Conservation (phyloP, 192 early-diverging fungal genomes). For the Obelidium mucronatum region DNA sequence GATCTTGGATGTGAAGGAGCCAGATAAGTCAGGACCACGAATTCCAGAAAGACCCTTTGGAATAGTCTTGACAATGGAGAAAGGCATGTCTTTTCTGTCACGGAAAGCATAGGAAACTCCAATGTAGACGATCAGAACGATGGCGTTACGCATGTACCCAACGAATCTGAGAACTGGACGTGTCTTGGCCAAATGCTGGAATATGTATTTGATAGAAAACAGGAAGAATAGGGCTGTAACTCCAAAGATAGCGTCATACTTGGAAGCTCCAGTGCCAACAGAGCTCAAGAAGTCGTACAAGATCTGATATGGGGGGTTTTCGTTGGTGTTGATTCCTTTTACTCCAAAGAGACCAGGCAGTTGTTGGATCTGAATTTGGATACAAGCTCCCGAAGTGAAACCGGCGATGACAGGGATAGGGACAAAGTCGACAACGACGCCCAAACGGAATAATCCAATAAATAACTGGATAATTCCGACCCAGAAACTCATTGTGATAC, state of each 20-base stretch:
- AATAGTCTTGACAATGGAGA: slow-evolving; percentile 71
- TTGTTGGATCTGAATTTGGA: slow-evolving; percentile 84
- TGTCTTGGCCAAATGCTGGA: neutral
- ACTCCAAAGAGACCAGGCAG: slow-evolving; percentile 82
- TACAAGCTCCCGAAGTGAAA: slow-evolving; percentile 85
- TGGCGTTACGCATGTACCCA: slow-evolving; percentile 74
- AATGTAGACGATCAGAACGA: slow-evolving; percentile 78
- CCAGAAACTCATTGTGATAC: slow-evolving; percentile 70
- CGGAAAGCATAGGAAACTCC: slow-evolving; percentile 68
- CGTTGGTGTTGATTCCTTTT: slow-evolving; percentile 74
- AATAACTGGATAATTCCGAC: slow-evolving; percentile 73
- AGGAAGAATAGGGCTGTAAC: slow-evolving; percentile 45
- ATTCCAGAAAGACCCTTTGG: slow-evolving; percentile 74
- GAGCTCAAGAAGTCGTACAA: slow-evolving; percentile 67
- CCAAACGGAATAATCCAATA: slow-evolving; percentile 82
- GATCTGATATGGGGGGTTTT: slow-evolving; percentile 74
- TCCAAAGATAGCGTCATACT: slow-evolving; percentile 67
- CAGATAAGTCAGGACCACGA: slow-evolving; percentile 11
- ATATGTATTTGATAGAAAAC: slow-evolving; percentile 46
- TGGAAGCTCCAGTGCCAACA: slow-evolving; percentile 22
- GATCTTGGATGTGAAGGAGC: slow-evolving; percentile 56
- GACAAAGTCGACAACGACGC: slow-evolving; percentile 89
- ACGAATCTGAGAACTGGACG: slow-evolving; percentile 61
- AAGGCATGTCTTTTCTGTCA: slow-evolving; percentile 50
- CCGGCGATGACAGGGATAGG: slow-evolving; percentile 62